phyloP scores from a whole-genome alignment of 768 basidiomycete species.

The Psilocybe tampanensis region DNA sequence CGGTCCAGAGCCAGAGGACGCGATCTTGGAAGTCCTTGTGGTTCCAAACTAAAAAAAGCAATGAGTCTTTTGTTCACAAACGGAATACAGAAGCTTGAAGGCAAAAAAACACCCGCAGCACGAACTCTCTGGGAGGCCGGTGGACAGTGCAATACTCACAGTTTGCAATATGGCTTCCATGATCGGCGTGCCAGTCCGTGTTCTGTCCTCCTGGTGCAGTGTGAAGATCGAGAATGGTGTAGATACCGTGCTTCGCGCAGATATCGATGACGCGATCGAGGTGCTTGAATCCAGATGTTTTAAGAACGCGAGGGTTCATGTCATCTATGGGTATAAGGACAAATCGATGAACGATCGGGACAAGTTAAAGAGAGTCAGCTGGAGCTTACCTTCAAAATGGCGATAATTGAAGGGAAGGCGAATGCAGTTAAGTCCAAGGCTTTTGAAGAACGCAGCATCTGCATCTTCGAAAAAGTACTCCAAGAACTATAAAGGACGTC shows the following conservation, averaged over 20 bases:
- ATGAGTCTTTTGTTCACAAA: neutral
- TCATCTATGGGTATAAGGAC: conserved; percentile 46
- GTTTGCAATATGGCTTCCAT: conserved; percentile 67
- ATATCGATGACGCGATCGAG: conserved; percentile 79
- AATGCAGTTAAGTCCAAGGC: conserved; percentile 79
- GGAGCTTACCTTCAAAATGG: conserved; percentile 65
- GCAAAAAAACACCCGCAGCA: too few relatives aligned
- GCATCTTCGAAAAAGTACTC: conserved; percentile 82
- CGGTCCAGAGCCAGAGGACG: conserved; percentile 73
- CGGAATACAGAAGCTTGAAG: neutral
- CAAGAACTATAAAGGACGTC: conserved; percentile 54
- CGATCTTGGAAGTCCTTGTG: conserved; percentile 89
- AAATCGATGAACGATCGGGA: neutral
- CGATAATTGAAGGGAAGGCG: conserved; percentile 76
- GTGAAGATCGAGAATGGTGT: conserved; percentile 83
- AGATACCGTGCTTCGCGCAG: conserved; percentile 76
- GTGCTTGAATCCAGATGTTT: conserved; percentile 75
- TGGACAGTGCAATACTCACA: conserved; percentile 32
- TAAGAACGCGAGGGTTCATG: conserved; percentile 78
- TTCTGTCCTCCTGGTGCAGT: conserved; percentile 76
- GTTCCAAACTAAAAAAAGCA: conserved; percentile 59
- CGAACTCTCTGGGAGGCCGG: neutral
- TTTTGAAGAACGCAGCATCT: conserved; percentile 78
- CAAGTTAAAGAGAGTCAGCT: neutral
- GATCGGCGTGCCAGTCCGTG: conserved; percentile 80